Conservation (phyloP, 768 basidiomycete species). For the Leccinum pellstonianum region DNA sequence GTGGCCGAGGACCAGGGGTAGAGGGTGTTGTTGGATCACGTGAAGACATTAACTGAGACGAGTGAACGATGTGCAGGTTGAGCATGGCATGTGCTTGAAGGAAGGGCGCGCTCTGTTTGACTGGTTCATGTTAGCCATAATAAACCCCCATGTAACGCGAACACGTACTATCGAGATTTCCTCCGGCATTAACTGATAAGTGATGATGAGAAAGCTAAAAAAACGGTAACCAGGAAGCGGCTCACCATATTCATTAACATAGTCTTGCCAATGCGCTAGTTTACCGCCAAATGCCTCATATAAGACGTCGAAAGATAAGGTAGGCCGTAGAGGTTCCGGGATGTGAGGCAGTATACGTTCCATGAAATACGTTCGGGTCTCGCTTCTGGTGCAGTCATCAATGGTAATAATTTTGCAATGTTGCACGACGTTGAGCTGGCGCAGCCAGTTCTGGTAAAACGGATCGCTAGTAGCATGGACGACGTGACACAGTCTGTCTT, state of each 20-base stretch:
- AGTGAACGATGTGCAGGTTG: constrained; percentile 86
- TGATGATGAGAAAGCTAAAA: constrained; percentile 4
- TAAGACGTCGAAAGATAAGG: constrained; percentile 67
- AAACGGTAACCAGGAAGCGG: not conserved
- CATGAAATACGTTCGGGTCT: constrained; percentile 64
- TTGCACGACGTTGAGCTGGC: constrained; percentile 77
- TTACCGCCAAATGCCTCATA: constrained; percentile 85
- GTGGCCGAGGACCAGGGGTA: constrained; percentile 33
- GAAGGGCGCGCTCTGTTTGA: constrained; percentile 79
- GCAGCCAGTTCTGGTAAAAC: constrained; percentile 81
- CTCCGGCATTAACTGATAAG: constrained; percentile 67
- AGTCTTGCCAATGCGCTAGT: constrained; percentile 81
- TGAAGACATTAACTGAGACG: constrained; percentile 55
- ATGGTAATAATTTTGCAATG: constrained; percentile 85
- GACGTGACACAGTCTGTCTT: constrained; percentile 81
- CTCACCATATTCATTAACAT: constrained; percentile 68
- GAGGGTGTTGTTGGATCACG: constrained; percentile 34
- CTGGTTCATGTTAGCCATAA: constrained; percentile 36
- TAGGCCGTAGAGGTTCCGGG: constrained; percentile 55
- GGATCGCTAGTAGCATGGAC: constrained; percentile 82
- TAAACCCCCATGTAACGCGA: not conserved
- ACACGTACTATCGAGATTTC: constrained; percentile 64
- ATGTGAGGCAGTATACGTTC: constrained; percentile 66
- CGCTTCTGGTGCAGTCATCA: constrained; percentile 73
- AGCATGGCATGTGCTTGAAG: constrained; percentile 81